These are phyloP conservation scores for Dictyostelium capitatum DNA, from an alignment of 78 protist species.

Conservation along the genomic window DNA sequence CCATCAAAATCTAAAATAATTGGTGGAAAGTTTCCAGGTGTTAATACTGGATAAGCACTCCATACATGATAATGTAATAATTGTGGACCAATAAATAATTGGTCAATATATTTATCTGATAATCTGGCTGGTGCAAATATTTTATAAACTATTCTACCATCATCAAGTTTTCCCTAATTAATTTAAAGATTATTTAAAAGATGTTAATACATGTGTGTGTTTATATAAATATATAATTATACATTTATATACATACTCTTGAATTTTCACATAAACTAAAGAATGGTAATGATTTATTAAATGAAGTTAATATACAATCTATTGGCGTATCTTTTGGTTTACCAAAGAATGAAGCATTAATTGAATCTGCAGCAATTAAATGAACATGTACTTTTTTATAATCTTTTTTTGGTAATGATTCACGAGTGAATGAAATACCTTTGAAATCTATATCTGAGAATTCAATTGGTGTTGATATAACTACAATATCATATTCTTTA, in stretches of 20 bases:
- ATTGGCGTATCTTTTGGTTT: neutral
- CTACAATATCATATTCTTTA: constrained; percentile 39
- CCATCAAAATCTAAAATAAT: constrained; percentile 17
- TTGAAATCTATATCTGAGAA: constrained; percentile 22
- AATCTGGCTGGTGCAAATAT: constrained; percentile 16
- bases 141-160: constrained; percentile 44
- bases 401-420: neutral
- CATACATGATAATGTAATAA: constrained; percentile 23
- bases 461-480: constrained; percentile 70
- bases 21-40: constrained; percentile 48
- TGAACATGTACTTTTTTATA: constrained; percentile 60
- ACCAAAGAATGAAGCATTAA: constrained; percentile 34
- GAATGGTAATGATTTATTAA: constrained; percentile 54
- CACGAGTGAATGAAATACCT: neutral
- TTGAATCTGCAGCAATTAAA: constrained; percentile 37
- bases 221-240: neutral
- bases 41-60: constrained; percentile 69
- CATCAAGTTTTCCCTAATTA: constrained; percentile 30
- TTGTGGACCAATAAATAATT: neutral
- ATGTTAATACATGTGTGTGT: neutral
- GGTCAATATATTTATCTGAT: neutral
- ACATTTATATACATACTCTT: constrained; percentile 5
- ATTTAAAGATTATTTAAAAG: neutral
- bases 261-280: constrained; percentile 50
- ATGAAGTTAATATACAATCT: constrained; percentile 27